These are phyloP conservation scores for Wickerhamomyces strasburgensis DNA, from an alignment of 805 yeast species.

Conservation along the genomic window DNA sequence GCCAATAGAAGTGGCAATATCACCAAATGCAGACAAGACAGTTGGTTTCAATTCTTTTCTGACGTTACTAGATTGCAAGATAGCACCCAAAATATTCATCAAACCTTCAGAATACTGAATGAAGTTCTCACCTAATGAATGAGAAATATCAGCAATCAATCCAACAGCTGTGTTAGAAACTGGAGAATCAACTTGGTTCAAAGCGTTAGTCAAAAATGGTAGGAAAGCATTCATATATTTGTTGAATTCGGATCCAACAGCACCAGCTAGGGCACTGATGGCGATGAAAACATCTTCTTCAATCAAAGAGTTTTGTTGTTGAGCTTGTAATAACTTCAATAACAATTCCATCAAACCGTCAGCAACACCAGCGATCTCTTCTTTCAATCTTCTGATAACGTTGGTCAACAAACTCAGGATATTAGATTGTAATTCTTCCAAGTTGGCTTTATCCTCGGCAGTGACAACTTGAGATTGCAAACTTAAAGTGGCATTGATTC, in stretches of 20 bases:
- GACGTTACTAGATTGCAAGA: constrained; percentile 60
- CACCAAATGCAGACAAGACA: constrained; percentile 91
- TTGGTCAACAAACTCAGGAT: constrained; percentile 24
- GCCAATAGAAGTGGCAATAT: constrained; percentile 87
- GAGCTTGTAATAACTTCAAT: constrained; percentile 58
- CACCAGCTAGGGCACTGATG: constrained; percentile 81
- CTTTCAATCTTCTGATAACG: constrained; percentile 58
- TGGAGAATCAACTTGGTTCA: constrained; percentile 77
- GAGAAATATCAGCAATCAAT: constrained; percentile 88
- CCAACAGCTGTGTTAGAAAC: constrained; percentile 91
- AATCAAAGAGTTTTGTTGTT: constrained; percentile 60
- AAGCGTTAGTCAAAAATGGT: constrained; percentile 76
- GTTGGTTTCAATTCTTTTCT: constrained; percentile 82
- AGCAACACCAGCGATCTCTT: constrained; percentile 59
- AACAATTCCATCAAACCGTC: constrained; percentile 84
- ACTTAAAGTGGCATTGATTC: constrained; percentile 66
- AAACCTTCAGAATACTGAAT: constrained; percentile 72
- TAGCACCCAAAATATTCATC: constrained; percentile 77
- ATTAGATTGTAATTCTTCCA: constrained; percentile 87
- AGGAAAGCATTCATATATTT: constrained; percentile 77
- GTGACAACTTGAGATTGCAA: constrained; percentile 54
- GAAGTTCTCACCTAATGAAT: constrained; percentile 73
- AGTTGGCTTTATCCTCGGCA: constrained; percentile 66
- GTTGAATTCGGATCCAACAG: constrained; percentile 65
- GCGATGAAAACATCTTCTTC: constrained; percentile 96